Evolutionary conservation across 164 flowering plant species (phyloP), one percentile per base, ranked within the genome.

Genomic region (Santalum album): DNA sequence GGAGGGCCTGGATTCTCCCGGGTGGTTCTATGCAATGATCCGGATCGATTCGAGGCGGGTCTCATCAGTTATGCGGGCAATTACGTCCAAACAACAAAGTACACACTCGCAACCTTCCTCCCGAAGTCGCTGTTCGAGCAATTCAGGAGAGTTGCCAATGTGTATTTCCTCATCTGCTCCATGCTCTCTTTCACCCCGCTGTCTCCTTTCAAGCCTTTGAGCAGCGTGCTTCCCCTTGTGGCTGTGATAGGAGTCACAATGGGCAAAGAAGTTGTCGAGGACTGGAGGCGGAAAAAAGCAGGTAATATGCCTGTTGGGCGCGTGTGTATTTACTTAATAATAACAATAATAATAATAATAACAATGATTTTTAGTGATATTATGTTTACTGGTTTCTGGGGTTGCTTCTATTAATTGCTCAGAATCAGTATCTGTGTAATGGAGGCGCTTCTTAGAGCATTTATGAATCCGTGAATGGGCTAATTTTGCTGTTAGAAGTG

Each of bases 51-150:
- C 45, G 87, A 82, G 44, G 78, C 86, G 1, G 55, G 54, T 55
- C 16, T 58, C 6, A 64, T 36, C 7, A 68, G 60, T 46, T 87
- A 87, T 65, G 55, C 47, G 7, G 69, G 26, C 48, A 87, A 87
- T 57, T 82, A 82, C 66, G 89, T 87, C 15, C 78, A 79, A 32
- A 82, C 81, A 11, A 79, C 96, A 10, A 87, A 87, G 72, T 87
- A 87, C 42, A 84, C 79, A 12, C 44, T 76, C 3, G 78, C 76
- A 1, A 70, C 89, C 0, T 87, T 84, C 63, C 44, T 87, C n/a
- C 96, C 96, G 20, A 87, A 81, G 57, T 71, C 96, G 2, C 52
- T 87, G 70, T 87, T 82, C 50, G 96, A 87, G 77, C 96, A 87
- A 61, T 87, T 87, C 66, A 72, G 96, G 67, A 66, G 96, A 45